Base-by-base conservation (phyloP, 805 yeast species). In the Candida taoyuanica region DNA sequence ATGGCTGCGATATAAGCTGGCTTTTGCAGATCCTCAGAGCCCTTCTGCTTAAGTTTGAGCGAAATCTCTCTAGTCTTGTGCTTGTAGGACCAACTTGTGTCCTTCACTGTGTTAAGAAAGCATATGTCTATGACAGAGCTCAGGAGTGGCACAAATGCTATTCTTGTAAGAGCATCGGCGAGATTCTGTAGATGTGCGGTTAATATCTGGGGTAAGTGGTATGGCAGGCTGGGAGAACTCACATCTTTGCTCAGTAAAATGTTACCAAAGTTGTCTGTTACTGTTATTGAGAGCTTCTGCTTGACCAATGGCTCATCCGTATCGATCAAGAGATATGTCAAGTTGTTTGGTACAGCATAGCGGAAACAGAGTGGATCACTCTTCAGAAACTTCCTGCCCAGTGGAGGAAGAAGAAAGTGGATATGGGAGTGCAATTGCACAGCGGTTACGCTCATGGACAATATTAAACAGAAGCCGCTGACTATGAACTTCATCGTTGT, bases 11-110 rank as follows among this genome's bases (percentile, higher is more conserved):
- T 11, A 21, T 7, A 7, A 8, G 7, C 11, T 8, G 24, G 19
- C 11, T 34, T 17, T 16, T 23, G 21, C 19, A 11, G 24, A n/a
- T 12, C 27, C 13, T 18, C 30, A 9, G 7, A 28, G 7, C 25
- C 33, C 4, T 30, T 17, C 32, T 43, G 43, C 13, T 27, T 17
- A n/a, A 42, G 14, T n/a, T 21, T 27, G 16, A 41, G 15, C 5
- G 39, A 7, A 9, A 45, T 18, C 19, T 33, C 38, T 20, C 44
- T 31, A 5, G 37, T 12, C 5, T 15, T 17, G 14, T 59, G 62
- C 12, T 50, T 36, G 14, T 56, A 47, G 11, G 46, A 37, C 70
- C 70, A 65, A 4, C 68, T 62, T 3, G 53, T 48, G 45, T 65
- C 68, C 26, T 33, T 50, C 7, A 58, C 56, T 14, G 43, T 21